A percentile compares a stretch with the other conserved stretches of the same genome.
Evolutionary conservation across 2,329 filamentous ascomycete genomes (phyloP).

Genomic region (Leptographium wingfieldii): DNA sequence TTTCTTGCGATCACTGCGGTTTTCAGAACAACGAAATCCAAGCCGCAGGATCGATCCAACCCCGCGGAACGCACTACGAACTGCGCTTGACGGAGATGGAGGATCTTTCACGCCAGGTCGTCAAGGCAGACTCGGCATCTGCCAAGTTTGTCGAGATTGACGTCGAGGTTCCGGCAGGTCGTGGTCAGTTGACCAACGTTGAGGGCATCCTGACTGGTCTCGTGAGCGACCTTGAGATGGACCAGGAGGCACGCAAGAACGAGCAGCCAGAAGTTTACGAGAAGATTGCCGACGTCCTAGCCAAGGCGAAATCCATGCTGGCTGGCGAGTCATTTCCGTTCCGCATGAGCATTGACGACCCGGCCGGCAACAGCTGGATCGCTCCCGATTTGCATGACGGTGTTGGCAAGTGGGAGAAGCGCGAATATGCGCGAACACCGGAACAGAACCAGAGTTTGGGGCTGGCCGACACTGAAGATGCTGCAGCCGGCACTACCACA

Average conservation of each 20-base stretch:
- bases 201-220: constrained; percentile 76
- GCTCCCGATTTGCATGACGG: constrained; percentile 70
- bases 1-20: constrained; percentile 79
- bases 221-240: constrained; percentile 65
- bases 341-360: constrained; percentile 77
- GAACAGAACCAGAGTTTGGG: constrained; percentile 83
- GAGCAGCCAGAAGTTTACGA: constrained; percentile 64
- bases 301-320: constrained; percentile 64
- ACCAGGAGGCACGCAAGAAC: constrained; percentile 71
- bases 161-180: constrained; percentile 81
- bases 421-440: constrained; percentile 67
- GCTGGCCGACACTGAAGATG: constrained; percentile 49
- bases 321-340: constrained; percentile 72
- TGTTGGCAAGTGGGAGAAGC: constrained; percentile 78
- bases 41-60: constrained; percentile 81
- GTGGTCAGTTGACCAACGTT: constrained; percentile 85
- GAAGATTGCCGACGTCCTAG: constrained; percentile 67
- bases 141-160: constrained; percentile 87
- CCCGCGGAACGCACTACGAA: constrained; percentile 73
- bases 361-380: constrained; percentile 93
- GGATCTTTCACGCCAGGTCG: constrained; percentile 76
- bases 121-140: constrained; percentile 79
- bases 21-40: constrained; percentile 91
- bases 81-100: constrained; percentile 58
- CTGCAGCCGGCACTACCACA: constrained; percentile 6